A percentile compares a stretch with the other conserved stretches of the same genome.
These are phyloP conservation scores for Rosa hybrid DNA, from an alignment of 331 rosid genomes.

Conservation along the genomic window DNA sequence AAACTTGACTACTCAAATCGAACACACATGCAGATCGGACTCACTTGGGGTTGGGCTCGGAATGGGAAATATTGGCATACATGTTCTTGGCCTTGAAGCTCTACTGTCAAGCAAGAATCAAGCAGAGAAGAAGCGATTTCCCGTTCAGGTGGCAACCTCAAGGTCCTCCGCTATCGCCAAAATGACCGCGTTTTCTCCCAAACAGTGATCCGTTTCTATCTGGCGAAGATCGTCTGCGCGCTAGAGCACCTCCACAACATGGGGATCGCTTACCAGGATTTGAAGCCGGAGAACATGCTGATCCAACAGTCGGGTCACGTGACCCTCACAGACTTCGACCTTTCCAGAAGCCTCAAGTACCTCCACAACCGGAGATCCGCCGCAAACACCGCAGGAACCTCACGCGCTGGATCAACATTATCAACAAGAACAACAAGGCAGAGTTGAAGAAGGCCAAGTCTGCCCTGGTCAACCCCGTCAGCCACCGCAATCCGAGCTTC, in stretches of 20 bases:
- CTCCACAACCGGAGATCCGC: conserved; percentile 29
- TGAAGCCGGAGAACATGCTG: conserved; percentile 90
- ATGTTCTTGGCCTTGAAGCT: too few species aligned
- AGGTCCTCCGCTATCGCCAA: conserved; percentile 79
- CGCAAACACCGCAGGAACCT: conserved; percentile 53
- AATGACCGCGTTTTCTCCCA: conserved; percentile 73
- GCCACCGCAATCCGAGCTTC: conserved; percentile 54
- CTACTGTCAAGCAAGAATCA: too few species aligned
- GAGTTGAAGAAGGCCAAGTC: conserved; percentile 70
- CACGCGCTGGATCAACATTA: conserved; percentile 57
- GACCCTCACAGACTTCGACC: conserved; percentile 93
- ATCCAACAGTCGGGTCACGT: conserved; percentile 90
- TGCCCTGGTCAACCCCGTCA: conserved; percentile 80
- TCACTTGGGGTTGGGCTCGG: too few species aligned
- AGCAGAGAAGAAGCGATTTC: too few species aligned
- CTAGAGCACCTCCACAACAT: conserved; percentile 67
- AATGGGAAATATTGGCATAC: too few species aligned
- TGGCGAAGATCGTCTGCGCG: conserved; percentile 85
- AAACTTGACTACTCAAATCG: too few species aligned
- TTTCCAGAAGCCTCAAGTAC: conserved; percentile 59
- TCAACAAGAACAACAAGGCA: conserved; percentile 7
- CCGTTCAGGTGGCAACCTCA: conserved; percentile 61
- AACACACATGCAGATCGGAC: too few species aligned
- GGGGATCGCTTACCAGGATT: conserved; percentile 86
- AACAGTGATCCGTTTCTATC: conserved; percentile 70